Percentiles rank a stretch among this genome's conserved stretches.
Conservation (phyloP, 371 early-diverging fungal genomes). For the Circinella minor region DNA sequence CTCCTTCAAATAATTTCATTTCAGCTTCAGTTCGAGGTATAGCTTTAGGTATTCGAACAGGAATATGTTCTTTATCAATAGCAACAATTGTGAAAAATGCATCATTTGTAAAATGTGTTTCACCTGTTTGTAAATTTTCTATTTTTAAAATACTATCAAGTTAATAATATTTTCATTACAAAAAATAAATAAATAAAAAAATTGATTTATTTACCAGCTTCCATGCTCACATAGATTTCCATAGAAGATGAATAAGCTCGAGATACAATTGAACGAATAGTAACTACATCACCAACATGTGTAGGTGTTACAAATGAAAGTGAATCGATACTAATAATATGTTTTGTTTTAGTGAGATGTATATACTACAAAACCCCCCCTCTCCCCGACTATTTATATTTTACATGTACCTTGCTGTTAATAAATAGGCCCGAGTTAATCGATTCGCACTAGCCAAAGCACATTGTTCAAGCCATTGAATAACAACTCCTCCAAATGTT, state of each 20-base stretch:
- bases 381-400: too few relatives aligned
- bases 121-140: conserved; percentile 63
- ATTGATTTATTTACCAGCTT: conserved; percentile 39
- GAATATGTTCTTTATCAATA: conserved; percentile 44
- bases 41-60: conserved; percentile 49
- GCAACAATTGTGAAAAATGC: conserved; percentile 67
- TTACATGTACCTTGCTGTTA: conserved; percentile 64
- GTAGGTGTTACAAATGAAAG: conserved; percentile 59
- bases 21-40: conserved; percentile 52
- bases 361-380: too few relatives aligned
- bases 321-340: conserved; percentile 47
- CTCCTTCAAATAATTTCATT: conserved; percentile 42
- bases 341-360: too few relatives aligned
- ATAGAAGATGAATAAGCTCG: conserved; percentile 60
- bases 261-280: conserved; percentile 61
- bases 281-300: conserved; percentile 64
- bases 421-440: conserved; percentile 56
- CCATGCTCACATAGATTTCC: conserved; percentile 68
- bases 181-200: too few relatives aligned
- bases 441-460: conserved; percentile 70
- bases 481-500: conserved; percentile 84
- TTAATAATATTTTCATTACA: background rate
- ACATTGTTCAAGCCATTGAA: conserved; percentile 79
- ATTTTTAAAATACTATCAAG: background rate
- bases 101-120: conserved; percentile 65